phyloP scores from a whole-genome alignment of 2,329 filamentous ascomycete species.

The Ustilaginoidea virens region DNA sequence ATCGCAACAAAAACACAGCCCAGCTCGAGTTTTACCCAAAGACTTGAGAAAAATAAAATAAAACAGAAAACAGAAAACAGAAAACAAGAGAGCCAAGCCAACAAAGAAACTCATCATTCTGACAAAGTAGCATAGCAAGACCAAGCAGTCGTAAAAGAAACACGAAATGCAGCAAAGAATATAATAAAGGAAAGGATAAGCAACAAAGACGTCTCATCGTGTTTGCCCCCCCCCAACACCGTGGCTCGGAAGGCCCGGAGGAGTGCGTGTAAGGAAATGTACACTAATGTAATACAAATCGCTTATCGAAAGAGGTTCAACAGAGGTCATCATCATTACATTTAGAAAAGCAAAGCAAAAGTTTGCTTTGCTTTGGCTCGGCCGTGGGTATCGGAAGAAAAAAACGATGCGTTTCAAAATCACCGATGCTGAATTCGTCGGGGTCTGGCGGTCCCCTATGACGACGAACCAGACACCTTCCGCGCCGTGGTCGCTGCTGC shows the following conservation, averaged over 20 bases:
- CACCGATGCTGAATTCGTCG: conserved; percentile 3
- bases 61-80: conserved; percentile 4
- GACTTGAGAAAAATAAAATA: conserved; percentile 1
- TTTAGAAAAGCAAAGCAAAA: conserved; percentile 13
- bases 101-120: too few relatives aligned
- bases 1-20: conserved; percentile 1
- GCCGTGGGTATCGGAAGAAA: conserved; percentile 4
- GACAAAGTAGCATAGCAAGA: too few relatives aligned
- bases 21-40: too few relatives aligned
- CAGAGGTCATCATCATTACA: conserved; percentile 28
- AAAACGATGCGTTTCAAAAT: neutral
- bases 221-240: neutral
- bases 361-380: conserved; percentile 4
- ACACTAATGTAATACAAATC: conserved; percentile 19
- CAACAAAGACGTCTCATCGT: neutral
- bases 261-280: too few relatives aligned
- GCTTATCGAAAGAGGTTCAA: conserved; percentile 18
- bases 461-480: conserved; percentile 33
- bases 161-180: neutral
- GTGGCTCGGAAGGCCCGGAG: too few relatives aligned
- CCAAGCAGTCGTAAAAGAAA: neutral
- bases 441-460: conserved; percentile 10
- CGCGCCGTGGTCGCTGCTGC: conserved; percentile 30
- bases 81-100: neutral
- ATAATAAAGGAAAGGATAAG: neutral